Conservation (phyloP, 192 early-diverging fungal genomes). For the Coemansia sp. region DNA sequence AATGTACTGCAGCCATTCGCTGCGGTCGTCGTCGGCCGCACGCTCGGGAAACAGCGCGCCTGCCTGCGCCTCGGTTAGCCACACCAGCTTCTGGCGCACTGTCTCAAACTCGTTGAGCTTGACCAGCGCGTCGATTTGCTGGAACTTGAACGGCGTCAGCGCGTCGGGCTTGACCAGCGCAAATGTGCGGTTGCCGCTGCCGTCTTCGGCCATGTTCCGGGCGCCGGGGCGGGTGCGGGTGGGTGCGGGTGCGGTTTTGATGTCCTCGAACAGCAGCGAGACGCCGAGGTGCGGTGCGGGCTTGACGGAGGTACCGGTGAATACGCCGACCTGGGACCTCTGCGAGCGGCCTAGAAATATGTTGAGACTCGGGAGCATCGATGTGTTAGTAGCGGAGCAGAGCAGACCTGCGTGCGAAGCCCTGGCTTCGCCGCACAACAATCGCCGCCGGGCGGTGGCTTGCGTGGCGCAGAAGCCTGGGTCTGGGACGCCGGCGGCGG, state of each 20-base stretch:
- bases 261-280: constrained; percentile 46
- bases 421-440: neutral
- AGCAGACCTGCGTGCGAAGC: neutral
- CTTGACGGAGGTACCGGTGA: constrained; percentile 30
- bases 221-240: constrained; percentile 5
- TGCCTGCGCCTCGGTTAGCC: constrained; percentile 46
- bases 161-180: constrained; percentile 61
- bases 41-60: constrained; percentile 44
- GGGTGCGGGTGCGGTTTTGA: constrained; percentile 7
- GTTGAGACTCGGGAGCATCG: constrained; percentile 36
- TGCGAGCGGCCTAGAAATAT: constrained; percentile 47
- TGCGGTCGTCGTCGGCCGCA: constrained; percentile 32
- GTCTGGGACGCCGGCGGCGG: no score
- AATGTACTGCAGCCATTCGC: constrained; percentile 47
- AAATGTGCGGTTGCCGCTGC: constrained; percentile 47
- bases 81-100: constrained; percentile 51
- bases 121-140: constrained; percentile 52
- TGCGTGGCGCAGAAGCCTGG: no score
- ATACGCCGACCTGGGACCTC: constrained; percentile 31
- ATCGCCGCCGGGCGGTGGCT: no score
- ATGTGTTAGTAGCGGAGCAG: neutral
- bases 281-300: constrained; percentile 28
- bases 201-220: constrained; percentile 23
- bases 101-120: constrained; percentile 55
- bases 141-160: constrained; percentile 50